These are phyloP conservation scores for Metarhizium album DNA, from an alignment of 2,329 filamentous ascomycete genomes.

Conservation along the genomic window DNA sequence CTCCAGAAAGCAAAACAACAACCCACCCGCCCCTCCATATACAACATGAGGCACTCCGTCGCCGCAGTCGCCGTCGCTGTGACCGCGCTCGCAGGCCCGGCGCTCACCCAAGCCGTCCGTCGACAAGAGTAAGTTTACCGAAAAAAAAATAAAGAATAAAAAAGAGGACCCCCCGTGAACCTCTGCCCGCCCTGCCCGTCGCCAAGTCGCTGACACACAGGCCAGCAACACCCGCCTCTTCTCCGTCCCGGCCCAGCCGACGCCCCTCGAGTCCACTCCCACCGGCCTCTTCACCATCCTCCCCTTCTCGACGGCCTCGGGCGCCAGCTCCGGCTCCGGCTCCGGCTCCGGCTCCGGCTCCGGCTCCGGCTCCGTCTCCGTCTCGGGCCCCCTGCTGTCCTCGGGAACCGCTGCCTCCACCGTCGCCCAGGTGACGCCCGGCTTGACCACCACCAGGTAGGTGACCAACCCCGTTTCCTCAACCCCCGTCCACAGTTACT, in stretches of 20 bases:
- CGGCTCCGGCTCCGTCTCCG: not conserved
- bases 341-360: not conserved
- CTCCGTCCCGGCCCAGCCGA: constrained; percentile 7
- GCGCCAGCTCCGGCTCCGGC: not conserved
- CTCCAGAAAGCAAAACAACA: no score
- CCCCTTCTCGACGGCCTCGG: constrained; percentile 2
- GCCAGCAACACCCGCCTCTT: constrained; percentile 3
- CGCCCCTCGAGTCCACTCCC: not conserved
- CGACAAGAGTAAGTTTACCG: constrained; percentile 1
- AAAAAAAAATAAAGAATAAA: not conserved
- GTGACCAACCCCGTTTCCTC: no score
- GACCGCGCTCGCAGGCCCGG: constrained; percentile 7
- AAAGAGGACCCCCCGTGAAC: no score
- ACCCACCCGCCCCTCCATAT: no score
- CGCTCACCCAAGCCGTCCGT: not conserved
- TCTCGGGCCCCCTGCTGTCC: not conserved
- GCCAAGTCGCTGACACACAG: no score
- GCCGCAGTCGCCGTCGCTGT: constrained; percentile 5
- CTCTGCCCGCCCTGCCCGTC: no score
- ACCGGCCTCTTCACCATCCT: constrained; percentile 2
- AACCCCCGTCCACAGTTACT: no score
- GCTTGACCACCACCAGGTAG: not conserved
- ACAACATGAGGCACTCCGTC: constrained; percentile 5
- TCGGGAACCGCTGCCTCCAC: not conserved
- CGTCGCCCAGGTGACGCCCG: constrained; percentile 1